Evolutionary conservation across 1,284 basidiomycete species (phyloP).

Genomic region (Melampsora americana): DNA sequence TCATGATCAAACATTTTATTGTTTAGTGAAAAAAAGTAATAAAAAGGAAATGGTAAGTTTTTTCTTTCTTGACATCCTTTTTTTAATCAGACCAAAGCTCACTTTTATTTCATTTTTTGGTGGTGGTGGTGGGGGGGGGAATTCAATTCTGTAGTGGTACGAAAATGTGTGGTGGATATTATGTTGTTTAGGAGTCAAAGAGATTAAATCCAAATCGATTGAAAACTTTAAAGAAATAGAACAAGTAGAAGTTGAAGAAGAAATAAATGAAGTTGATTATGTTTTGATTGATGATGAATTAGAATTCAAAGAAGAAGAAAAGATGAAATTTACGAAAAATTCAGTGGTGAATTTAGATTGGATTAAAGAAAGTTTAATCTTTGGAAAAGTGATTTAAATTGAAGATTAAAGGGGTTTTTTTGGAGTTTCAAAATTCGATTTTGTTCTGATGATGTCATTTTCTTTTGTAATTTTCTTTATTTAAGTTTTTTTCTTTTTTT

Average conservation of each 20-base stretch:
- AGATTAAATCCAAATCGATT: neutral
- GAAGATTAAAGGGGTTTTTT: neutral
- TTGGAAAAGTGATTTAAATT: conserved; percentile 55
- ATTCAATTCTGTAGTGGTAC: conserved; percentile 4
- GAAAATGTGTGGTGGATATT: conserved; percentile 21
- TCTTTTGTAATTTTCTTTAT: no score
- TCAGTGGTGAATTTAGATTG: conserved; percentile 61
- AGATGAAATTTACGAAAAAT: conserved; percentile 52
- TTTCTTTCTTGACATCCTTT: neutral
- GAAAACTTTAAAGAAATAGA: neutral
- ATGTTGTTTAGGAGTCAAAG: neutral
- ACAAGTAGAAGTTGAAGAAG: neutral
- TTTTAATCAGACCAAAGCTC: neutral
- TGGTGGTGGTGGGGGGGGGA: neutral
- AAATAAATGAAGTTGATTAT: neutral
- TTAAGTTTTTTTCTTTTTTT: no score
- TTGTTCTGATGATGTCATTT: no score
- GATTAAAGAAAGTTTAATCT: conserved; percentile 76
- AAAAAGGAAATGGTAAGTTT: no score
- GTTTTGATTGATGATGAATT: conserved; percentile 17
- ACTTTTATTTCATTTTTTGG: neutral
- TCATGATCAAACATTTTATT: no score
- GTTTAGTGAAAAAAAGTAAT: no score
- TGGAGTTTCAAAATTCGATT: no score
- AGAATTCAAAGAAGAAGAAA: neutral